Conservation (phyloP, 257 asterid species). For the Penstemon newberryi region DNA sequence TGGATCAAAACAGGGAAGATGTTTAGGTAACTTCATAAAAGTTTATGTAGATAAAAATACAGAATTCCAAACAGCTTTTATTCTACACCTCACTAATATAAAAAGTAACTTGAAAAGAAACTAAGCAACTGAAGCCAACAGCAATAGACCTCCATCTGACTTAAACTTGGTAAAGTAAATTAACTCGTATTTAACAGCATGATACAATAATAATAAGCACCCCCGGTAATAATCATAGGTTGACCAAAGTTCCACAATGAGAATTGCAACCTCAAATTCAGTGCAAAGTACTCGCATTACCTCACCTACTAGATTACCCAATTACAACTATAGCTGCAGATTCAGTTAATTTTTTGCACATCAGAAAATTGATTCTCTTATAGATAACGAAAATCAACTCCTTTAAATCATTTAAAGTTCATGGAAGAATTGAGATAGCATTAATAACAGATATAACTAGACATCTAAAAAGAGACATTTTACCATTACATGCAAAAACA, state of each 20-base stretch:
- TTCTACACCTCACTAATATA: slow-evolving; percentile 8
- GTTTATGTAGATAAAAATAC: slow-evolving; percentile 13
- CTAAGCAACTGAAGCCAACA: slow-evolving; percentile 7
- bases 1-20: not conserved
- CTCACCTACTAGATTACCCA: slow-evolving; percentile 3
- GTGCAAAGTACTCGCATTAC: slow-evolving; percentile 1
- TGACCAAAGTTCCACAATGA: slow-evolving; percentile 7
- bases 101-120: slow-evolving; percentile 12
- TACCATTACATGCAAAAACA: not conserved
- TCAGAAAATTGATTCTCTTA: slow-evolving; percentile 6
- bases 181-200: slow-evolving; percentile 11
- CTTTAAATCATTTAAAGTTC: not conserved
- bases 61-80: slow-evolving; percentile 10
- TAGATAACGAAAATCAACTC: slow-evolving; percentile 6
- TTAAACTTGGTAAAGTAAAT: not conserved
- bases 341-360: not conserved
- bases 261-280: slow-evolving; percentile 14
- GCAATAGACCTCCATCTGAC: not conserved
- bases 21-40: not conserved
- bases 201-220: not conserved
- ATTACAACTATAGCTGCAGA: not conserved
- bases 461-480: not conserved
- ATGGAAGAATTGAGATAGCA: not conserved
- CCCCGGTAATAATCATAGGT: slow-evolving; percentile 8
- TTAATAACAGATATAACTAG: not conserved